phyloP scores from a whole-genome alignment of 345 rosid genomes.

The Pseudoturritis turrita region DNA sequence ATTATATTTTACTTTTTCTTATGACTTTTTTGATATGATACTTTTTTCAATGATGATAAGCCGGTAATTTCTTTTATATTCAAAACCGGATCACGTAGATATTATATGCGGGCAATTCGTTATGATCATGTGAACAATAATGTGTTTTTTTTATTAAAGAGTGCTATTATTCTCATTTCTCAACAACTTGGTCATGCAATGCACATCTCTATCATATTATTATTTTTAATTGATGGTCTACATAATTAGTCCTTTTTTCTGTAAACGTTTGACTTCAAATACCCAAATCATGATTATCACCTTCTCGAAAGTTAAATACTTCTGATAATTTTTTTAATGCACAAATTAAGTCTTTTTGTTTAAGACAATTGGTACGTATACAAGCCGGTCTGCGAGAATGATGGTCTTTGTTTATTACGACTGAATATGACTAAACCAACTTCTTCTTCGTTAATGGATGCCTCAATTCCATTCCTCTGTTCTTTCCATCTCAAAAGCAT shows the following conservation, averaged over 20 bases:
- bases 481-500: not conserved
- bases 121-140: conserved; percentile 17
- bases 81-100: not conserved
- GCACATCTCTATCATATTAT: not conserved
- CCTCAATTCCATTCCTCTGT: not conserved
- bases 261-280: conserved; percentile 11
- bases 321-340: not conserved
- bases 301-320: not conserved
- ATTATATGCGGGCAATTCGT: not conserved
- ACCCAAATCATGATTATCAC: not conserved
- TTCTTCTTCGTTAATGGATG: conserved; percentile 19
- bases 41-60: not conserved
- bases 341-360: not conserved
- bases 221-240: not conserved
- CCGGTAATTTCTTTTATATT: not conserved
- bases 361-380: not conserved
- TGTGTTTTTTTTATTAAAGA: not conserved
- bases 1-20: not conserved
- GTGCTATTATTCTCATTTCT: not conserved
- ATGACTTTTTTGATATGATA: too few species aligned
- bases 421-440: not conserved
- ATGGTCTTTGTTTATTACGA: conserved; percentile 11
- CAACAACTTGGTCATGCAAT: not conserved
- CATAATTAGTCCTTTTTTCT: not conserved
- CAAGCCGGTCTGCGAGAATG: not conserved